Evolutionary conservation across 768 basidiomycete genomes (phyloP).

Genomic region (Mycena kentingensis): DNA sequence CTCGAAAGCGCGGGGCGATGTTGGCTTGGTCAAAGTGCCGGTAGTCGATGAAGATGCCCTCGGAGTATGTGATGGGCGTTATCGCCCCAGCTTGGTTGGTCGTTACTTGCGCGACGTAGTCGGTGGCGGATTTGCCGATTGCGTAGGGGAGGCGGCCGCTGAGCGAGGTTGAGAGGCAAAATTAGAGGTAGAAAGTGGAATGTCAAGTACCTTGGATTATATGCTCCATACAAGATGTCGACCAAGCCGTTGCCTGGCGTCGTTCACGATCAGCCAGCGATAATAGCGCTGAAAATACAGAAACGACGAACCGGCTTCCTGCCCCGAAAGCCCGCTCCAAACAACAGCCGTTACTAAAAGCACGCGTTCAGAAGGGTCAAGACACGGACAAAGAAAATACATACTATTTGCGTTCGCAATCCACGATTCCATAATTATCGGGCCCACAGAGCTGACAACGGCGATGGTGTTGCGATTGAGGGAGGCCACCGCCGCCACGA

Average conservation of each 20-base stretch:
- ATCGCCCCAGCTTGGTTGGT: slow-evolving; percentile 38
- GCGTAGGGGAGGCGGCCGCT: slow-evolving; percentile 52
- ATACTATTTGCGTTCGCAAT: slow-evolving; percentile 54
- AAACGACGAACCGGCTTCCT: slow-evolving; percentile 53
- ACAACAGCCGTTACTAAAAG: slow-evolving; percentile 42
- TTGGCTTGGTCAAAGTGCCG: slow-evolving; percentile 54
- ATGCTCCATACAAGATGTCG: slow-evolving; percentile 60
- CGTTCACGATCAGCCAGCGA: slow-evolving; percentile 16
- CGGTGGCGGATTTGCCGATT: slow-evolving; percentile 52
- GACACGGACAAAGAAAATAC: background rate
- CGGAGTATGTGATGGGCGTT: slow-evolving; percentile 56
- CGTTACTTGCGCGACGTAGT: slow-evolving; percentile 59
- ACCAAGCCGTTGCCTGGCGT: slow-evolving; percentile 58
- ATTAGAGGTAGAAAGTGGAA: background rate
- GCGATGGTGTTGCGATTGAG: slow-evolving; percentile 65
- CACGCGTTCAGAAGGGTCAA: background rate
- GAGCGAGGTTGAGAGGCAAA: background rate
- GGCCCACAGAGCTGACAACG: slow-evolving; percentile 66
- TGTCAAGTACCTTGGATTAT: slow-evolving; percentile 53
- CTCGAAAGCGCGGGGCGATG: slow-evolving; percentile 50
- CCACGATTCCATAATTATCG: slow-evolving; percentile 59
- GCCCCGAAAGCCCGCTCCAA: slow-evolving; percentile 59
- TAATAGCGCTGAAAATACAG: background rate
- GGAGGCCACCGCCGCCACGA: slow-evolving; percentile 53
- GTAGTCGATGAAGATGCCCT: slow-evolving; percentile 61